Evolutionary conservation across 148 eudicot species (phyloP), one percentile per base, ranked within the genome.

Genomic region (Oxyria digyna): DNA sequence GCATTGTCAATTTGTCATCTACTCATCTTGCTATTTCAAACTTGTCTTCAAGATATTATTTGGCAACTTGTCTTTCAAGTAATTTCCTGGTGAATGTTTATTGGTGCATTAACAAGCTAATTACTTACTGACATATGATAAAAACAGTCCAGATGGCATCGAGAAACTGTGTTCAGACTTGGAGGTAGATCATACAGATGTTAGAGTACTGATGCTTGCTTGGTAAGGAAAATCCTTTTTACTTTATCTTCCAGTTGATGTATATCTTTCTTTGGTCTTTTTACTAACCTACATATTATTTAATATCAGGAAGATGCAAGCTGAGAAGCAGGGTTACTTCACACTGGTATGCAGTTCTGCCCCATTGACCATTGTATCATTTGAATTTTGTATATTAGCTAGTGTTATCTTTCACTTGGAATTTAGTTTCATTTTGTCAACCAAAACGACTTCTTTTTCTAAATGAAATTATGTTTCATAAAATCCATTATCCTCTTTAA

Each of bases 321-420:
- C 97, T 24, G 87, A 86, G 79, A 90, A 79, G 74, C 98, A 94
- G 77, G 98, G 96, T 42, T 94, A 86, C 72, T 90, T 94, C 73
- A 83, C 91, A 64, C 69, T 80, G 91, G 98, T 94, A 90, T 81
- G 89, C 63, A 75, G 66, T 45, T 54, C 15, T 54, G 62, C 62
- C n/a, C n/a, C n/a, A n/a, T n/a, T n/a, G n/a, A n/a, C n/a, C 62
- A 54, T 54, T 54, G 18, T n/a, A 3, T 46, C 52, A 0, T 0
- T 18, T 46, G 52, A 46, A 6, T 18, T n/a, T n/a, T n/a, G 1
- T n/a, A 13, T 46, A n/a, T 43, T 43, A 43, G 49, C n/a, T 12
- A 18, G 49, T 9, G 12, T 11, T 9, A 41, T 8, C 12, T 41
- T 41, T 41, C 11, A 41, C 43, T 41, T 41, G 43, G 43, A 15